Evolutionary conservation across 768 basidiomycete genomes (phyloP).

Genomic region (Suillus luteus): DNA sequence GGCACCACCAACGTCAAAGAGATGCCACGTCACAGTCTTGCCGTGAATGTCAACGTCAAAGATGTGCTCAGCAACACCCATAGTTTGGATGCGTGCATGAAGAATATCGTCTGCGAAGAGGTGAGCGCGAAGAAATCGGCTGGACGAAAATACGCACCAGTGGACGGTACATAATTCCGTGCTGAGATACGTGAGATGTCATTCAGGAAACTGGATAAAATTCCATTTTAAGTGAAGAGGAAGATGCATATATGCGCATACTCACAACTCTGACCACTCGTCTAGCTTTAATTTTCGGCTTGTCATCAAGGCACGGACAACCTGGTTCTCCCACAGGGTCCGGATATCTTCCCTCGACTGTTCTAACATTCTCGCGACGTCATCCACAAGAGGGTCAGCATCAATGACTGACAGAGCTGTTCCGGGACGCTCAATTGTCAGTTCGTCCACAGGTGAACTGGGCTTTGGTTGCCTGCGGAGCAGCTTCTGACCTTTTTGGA

Average conservation of each 20-base stretch:
- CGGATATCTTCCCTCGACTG: conserved; percentile 64
- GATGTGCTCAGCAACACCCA: conserved; percentile 83
- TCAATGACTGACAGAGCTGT: conserved; percentile 36
- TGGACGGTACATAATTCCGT: conserved; percentile 71
- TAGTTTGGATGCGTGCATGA: conserved; percentile 88
- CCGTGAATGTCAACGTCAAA: conserved; percentile 83
- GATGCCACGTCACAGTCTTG: conserved; percentile 72
- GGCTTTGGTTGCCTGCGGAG: conserved; percentile 32
- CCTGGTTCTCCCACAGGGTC: conserved; percentile 71
- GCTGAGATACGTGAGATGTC: conserved; percentile 73
- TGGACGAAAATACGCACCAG: conserved; percentile 48
- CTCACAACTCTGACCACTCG: conserved; percentile 89
- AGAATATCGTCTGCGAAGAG: conserved; percentile 70
- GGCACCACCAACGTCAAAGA: conserved; percentile 73
- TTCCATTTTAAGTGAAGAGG: conserved; percentile 10
- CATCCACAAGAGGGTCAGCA: conserved; percentile 58
- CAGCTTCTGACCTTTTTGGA: conserved; percentile 48
- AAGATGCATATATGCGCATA: conserved; percentile 30
- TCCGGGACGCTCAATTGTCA: conserved; percentile 26
- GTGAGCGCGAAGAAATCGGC: conserved; percentile 30
- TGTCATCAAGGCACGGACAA: conserved; percentile 66
- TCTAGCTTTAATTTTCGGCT: conserved; percentile 75
- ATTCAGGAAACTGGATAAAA: conserved; percentile 61
- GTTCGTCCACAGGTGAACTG: conserved; percentile 28
- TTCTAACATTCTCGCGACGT: conserved; percentile 61